Percentiles rank a stretch among this genome's conserved stretches.
These are phyloP conservation scores for Penicillium sp. DNA, from an alignment of 2,329 filamentous ascomycete species.

Conservation along the genomic window DNA sequence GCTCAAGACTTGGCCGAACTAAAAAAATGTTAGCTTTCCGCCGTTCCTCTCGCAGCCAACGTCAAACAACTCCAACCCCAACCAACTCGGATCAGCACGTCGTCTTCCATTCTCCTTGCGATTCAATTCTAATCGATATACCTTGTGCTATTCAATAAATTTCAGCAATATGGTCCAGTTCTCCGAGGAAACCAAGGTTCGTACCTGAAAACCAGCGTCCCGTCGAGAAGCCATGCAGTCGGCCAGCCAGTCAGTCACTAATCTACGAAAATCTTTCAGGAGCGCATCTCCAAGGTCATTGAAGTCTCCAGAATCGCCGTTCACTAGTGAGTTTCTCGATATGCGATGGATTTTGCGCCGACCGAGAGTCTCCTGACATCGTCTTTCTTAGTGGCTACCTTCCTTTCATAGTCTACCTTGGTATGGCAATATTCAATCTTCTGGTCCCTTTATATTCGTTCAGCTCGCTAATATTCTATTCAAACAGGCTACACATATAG, in stretches of 20 bases:
- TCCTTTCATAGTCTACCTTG: conserved; percentile 93
- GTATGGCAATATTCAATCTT: conserved; percentile 47
- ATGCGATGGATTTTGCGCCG: background rate
- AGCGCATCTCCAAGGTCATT: conserved; percentile 96
- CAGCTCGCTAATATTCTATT: conserved; percentile 8
- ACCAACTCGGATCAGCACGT: background rate
- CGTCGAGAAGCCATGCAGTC: background rate
- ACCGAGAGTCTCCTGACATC: background rate
- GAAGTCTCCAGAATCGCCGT: conserved; percentile 89
- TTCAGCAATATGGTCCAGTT: conserved; percentile 55
- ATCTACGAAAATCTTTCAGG: conserved; percentile 51
- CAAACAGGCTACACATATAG: conserved; percentile 82
- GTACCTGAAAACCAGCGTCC: conserved; percentile 4
- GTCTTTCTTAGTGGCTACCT: conserved; percentile 72
- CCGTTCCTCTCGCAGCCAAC: conserved; percentile 16
- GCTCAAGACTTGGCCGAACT: conserved; percentile 4
- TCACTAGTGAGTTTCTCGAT: conserved; percentile 71
- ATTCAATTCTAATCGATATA: background rate
- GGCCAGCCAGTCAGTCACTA: background rate
- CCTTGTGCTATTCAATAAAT: background rate
- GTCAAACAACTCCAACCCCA: conserved; percentile 10
- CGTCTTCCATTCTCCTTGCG: background rate
- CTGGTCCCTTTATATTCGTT: background rate
- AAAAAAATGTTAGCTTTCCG: conserved; percentile 16
- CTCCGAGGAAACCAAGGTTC: conserved; percentile 95